Base-by-base conservation (phyloP, 2,329 filamentous ascomycete genomes). In the Didymellaceae sp. region DNA sequence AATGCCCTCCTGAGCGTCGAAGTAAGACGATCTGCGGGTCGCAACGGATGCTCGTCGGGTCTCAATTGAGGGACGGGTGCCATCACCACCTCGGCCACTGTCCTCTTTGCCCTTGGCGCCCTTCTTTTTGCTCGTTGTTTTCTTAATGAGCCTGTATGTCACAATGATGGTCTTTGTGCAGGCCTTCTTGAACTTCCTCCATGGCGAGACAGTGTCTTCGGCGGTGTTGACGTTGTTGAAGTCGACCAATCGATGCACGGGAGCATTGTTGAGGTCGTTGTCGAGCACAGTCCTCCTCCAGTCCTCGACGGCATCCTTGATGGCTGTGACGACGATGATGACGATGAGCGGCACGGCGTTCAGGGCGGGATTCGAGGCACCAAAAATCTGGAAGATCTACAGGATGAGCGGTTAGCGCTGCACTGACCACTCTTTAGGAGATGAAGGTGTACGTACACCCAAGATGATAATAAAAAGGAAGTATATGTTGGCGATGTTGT, bases 401-500 rank as follows among this genome's bases (percentile, higher is more conserved):
- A 52, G 21, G n/a, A 50, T 5, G 34, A 28, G 18, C 7, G 16
- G 57, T 69, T 52, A 69, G 66, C 44, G 50, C 39, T 44, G 43
- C 43, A 48, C 50, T 40, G 38, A 40, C 50, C 44, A 53, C n/a
- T 10, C 5, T n/a, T 33, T 14, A 14, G 35, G 45, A 34, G 44
- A 39, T 37, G 45, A 42, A 40, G 30, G 33, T 35, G 28, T 47
- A 82, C 92, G 81, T 87, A 97, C 94, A 67, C 88, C 87, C 53
- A 99, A 83, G 69, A 99, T 96, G 71, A 97, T 92, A 65, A 93
- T 83, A 77, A 97, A 97, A 63, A 97, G 80, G 82, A 99, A 99
- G 77, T 97, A 99, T 45, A 97, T 88, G 74, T 99, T 99, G 69
- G 94, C 94, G 66, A 99, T 88, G 70, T 97, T 97, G 76, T 99